phyloP scores from a whole-genome alignment of 371 early-diverging fungal genomes.

The Parasitella parasitica region DNA sequence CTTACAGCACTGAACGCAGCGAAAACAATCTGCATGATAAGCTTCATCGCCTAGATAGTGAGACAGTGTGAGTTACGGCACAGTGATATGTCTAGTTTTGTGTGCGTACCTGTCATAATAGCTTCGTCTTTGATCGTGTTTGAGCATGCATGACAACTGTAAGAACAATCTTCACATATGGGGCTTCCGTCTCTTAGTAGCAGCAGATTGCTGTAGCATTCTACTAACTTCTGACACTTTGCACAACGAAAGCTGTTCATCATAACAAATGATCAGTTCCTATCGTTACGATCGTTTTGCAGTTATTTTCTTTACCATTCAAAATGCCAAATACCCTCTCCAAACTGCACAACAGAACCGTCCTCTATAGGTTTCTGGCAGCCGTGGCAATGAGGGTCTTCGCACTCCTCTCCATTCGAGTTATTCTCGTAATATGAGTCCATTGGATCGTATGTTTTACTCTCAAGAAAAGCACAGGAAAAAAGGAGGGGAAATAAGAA shows the following conservation, averaged over 20 bases:
- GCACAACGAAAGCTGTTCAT: slow-evolving; percentile 76
- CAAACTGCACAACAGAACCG: slow-evolving; percentile 83
- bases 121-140: slow-evolving; percentile 87
- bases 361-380: slow-evolving; percentile 75
- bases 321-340: slow-evolving; percentile 74
- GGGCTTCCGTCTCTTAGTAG: slow-evolving; percentile 81
- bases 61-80: too few relatives aligned
- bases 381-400: slow-evolving; percentile 72
- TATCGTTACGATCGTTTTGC: too few relatives aligned
- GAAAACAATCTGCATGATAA: slow-evolving; percentile 85
- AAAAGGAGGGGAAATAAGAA: not conserved
- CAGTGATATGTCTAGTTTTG: too few relatives aligned
- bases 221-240: slow-evolving; percentile 73
- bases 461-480: not conserved
- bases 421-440: slow-evolving; percentile 31
- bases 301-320: slow-evolving; percentile 36
- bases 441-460: slow-evolving; percentile 7
- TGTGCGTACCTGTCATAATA: slow-evolving; percentile 74
- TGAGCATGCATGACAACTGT: slow-evolving; percentile 78
- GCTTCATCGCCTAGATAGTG: slow-evolving; percentile 67
- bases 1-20: slow-evolving; percentile 71
- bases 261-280: too few relatives aligned
- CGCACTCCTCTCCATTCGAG: slow-evolving; percentile 37
- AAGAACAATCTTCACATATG: slow-evolving; percentile 87
- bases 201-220: slow-evolving; percentile 79